Base-by-base conservation (phyloP, 441 rosid genomes). In the Erodium trifolium region DNA sequence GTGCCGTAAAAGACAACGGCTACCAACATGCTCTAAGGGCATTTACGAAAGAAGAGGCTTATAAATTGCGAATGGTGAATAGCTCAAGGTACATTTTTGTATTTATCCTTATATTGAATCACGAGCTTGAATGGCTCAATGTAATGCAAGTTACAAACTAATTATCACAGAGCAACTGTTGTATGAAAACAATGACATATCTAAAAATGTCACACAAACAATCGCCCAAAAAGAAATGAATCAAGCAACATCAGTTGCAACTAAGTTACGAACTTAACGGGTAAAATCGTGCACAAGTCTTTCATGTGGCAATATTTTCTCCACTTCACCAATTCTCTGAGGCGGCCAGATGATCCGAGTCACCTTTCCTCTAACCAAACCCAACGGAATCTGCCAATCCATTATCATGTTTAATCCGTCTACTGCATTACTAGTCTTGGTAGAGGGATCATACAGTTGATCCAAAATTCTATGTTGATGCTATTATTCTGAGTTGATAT, bases 261-360 rank as follows among this genome's bases (percentile, higher is more conserved):
- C 12, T 8, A 43, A 43, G 8, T 8, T 43, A 43, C 12, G 1
- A 43, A 51, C 5, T 51, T 51, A 51, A 3, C 12, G 18, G 59
- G 59, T 51, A 2, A 51, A 51, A 14, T 51, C 18, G 59, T 13
- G 59, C 18, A 6, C 7, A 72, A 79, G 51, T 71, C 83, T 76
- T 60, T 63, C 70, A 16, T 27, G 35, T 29, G 64, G 65, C 17
- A 27, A 27, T 74, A 34, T 75, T 79, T 69, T 73, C 35, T 73
- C 72, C 5, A 89, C 77, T 51, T 78, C 74, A 69, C 85, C 77
- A 64, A 89, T 51, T 78, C 97, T 84, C 59, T 80, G 83, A 63
- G 97, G 94, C 51, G 98, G 96, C 98, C 96, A 89, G 34, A 91
- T 78, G 0, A 89, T 65, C 76, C 81, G 85, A 11, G 87, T 85